Percentiles rank a stretch among this genome's conserved stretches.
Conservation (phyloP, 345 rosid species). For the Lepidium africanum region DNA sequence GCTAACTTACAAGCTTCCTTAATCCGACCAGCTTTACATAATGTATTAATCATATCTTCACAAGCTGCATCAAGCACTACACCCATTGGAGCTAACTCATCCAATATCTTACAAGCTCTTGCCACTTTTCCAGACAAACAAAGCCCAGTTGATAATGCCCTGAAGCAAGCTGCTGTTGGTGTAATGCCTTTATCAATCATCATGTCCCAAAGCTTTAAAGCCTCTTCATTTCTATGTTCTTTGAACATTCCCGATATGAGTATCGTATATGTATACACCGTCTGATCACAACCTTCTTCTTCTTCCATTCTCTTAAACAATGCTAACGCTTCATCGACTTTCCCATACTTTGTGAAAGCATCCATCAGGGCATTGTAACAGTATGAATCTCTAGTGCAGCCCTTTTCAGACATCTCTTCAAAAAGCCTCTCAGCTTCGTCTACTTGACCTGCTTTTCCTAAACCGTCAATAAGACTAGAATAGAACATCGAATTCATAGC, state of each 20-base stretch:
- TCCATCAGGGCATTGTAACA: constrained; percentile 81
- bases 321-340: constrained; percentile 54
- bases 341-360: constrained; percentile 52
- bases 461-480: constrained; percentile 72
- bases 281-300: constrained; percentile 66
- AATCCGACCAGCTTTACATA: constrained; percentile 68
- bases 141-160: constrained; percentile 64
- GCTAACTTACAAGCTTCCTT: constrained; percentile 86
- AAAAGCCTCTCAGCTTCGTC: constrained; percentile 74
- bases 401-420: constrained; percentile 60
- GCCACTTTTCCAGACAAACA: constrained; percentile 84
- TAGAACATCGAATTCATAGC: constrained; percentile 62
- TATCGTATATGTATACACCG: constrained; percentile 70
- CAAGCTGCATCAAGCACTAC: constrained; percentile 66
- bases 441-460: constrained; percentile 80
- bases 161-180: constrained; percentile 71
- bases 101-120: constrained; percentile 84
- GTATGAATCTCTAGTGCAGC: constrained; percentile 63
- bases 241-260: constrained; percentile 54
- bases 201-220: constrained; percentile 66
- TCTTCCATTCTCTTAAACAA: constrained; percentile 67
- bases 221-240: constrained; percentile 71
- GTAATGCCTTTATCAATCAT: constrained; percentile 88
- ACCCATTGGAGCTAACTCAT: constrained; percentile 84
- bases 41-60: constrained; percentile 67